phyloP scores from a whole-genome alignment of 495 filamentous ascomycete genomes.

The Trichoderma reesei region DNA sequence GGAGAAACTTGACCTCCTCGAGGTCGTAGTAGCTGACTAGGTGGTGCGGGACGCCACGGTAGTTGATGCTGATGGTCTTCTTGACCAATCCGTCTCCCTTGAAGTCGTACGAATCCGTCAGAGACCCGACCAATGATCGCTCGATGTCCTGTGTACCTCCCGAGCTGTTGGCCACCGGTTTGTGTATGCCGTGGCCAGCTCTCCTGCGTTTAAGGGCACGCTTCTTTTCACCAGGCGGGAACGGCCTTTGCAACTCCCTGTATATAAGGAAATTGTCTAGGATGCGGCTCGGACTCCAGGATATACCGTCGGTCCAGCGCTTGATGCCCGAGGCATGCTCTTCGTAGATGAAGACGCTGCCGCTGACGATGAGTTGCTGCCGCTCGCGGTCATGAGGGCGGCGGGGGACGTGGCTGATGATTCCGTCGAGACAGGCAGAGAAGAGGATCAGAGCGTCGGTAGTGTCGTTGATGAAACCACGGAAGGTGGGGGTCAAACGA shows the following conservation, averaged over 20 bases:
- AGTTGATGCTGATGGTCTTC: conserved; percentile 77
- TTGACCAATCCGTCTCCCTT: conserved; percentile 77
- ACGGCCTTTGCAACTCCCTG: conserved; percentile 71
- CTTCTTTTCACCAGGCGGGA: conserved; percentile 84
- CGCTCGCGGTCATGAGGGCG: conserved; percentile 82
- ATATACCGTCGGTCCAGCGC: conserved; percentile 84
- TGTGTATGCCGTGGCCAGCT: conserved; percentile 15
- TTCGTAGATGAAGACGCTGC: conserved; percentile 83
- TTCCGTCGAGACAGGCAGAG: conserved; percentile 60
- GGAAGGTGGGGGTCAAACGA: conserved; percentile 41
- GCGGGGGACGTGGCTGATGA: conserved; percentile 62
- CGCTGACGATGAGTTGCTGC: conserved; percentile 61
- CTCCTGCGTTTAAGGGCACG: conserved; percentile 64
- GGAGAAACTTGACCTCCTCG: conserved; percentile 58
- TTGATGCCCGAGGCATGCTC: conserved; percentile 83
- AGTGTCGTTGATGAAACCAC: conserved; percentile 59
- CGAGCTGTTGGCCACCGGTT: conserved; percentile 13
- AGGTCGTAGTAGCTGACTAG: conserved; percentile 83
- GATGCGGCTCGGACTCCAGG: conserved; percentile 86
- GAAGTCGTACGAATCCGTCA: conserved; percentile 81
- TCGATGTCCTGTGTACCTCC: conserved; percentile 35
- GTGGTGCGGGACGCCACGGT: conserved; percentile 62
- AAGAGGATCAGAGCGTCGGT: conserved; percentile 69
- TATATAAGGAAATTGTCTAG: conserved; percentile 85
- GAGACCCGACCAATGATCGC: conserved; percentile 65